Evolutionary conservation across 345 rosid species (phyloP), one percentile per base, ranked within the genome.

Genomic region (Melastoma malabathricum): DNA sequence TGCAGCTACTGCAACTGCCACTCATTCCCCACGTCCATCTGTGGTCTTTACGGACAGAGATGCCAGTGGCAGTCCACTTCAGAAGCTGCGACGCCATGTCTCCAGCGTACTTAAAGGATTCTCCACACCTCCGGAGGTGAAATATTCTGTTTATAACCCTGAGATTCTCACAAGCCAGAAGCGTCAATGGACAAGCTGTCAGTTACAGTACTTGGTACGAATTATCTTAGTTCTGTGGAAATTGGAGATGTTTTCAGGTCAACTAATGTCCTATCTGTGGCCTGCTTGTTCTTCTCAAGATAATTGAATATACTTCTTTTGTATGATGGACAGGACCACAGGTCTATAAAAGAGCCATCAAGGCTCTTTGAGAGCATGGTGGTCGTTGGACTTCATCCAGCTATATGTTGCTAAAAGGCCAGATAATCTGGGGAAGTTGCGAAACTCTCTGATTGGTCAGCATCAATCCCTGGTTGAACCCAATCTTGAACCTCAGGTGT

Each of bases 101-200:
- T 17, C 84, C 0, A 84, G 72, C 70, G 84, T 79, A 10, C 46
- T 90, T 44, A 84, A 75, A 65, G 89, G 83, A 65, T 75, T 90
- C 51, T 73, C 89, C 5, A 74, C 75, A 18, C 72, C 92, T 55
- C 64, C 82, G 14, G 81, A 82, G 72, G 75, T 66, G 31, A 86
- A 66, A 63, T 64, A 47, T 52, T 67, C 59, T 7, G 25, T 73
- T 15, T 90, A 86, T 56, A 90, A 90, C 70, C 98, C 96, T 14
- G 98, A 90, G 75, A 74, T 86, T 77, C 68, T 90, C 59, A 90
- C 96, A 5, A 83, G 82, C 81, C 98, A 80, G 66, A 90, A 90
- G 80, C 94, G 96, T 59, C 92, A 82, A 38, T 90, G 98, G 96
- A 85, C 92, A 13, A 83, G 68, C 34, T 78, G 63, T 64, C 98